Base-by-base conservation (phyloP, 129 eudicot genomes). In the Saussurea involucrata region DNA sequence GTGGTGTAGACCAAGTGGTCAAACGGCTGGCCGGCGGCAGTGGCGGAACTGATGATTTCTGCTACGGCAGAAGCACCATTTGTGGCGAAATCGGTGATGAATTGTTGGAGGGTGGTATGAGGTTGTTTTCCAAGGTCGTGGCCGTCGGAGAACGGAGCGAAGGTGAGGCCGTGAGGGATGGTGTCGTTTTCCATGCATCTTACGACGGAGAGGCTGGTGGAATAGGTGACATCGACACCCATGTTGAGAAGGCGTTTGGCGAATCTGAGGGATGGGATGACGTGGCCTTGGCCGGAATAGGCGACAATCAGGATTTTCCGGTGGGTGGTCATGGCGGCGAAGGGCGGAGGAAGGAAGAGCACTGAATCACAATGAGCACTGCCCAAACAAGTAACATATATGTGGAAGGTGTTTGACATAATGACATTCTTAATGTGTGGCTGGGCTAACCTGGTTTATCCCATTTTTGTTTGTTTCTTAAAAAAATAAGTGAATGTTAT, bases 191-290 rank as follows among this genome's bases (percentile, higher is more conserved):
- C 58, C 33, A 60, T 20, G 12, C 34, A 24, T 24, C 32, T 24
- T 17, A 60, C 7, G 4, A 13, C 69, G 36, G 36, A 24, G 21
- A 22, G 22, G 28, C 63, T 70, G 33, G 75, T 44, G 75, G 24
- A 70, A 40, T 71, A 79, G 36, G 89, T 86, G 82, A 86, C 89
- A 2, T 75, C 64, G 0, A 72, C 72, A n/a, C 89, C 84, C 73
- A 82, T n/a, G 18, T 63, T 33, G 46, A 67, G 2, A 18, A 86
- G 80, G 8, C 77, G 37, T 66, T 75, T 75, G 24, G 86, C 80
- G 2, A 86, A 75, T 7, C 75, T 86, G 44, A 86, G 79, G 33
- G 89, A 22, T 13, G 89, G 89, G 31, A 70, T 79, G 73, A 86
- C 68, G 42, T 86, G 89, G 70, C 82, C 88, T 27, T 85, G 83